Base-by-base conservation (phyloP, 441 rosid genomes). In the Metrosideros polymorpha region DNA sequence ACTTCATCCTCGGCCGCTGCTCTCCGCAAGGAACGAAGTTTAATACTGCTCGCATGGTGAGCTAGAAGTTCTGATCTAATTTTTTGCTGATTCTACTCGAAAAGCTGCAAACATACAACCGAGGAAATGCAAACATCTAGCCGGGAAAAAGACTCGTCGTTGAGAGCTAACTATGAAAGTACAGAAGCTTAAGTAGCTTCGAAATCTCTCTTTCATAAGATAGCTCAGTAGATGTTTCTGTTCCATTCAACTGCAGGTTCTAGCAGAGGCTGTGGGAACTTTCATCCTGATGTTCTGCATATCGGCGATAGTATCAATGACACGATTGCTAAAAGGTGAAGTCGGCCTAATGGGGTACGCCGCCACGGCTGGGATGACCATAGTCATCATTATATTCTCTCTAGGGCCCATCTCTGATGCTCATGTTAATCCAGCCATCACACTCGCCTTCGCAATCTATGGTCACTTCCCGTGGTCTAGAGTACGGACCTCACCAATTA, bases 371-470 rank as follows among this genome's bases (percentile, higher is more conserved):
- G 98, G 98, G 39, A 75, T 94, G 86, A 90, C 98, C 4, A 92
- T 95, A 24, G 91, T 93, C 39, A 89, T 94, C 29, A 75, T 96
- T 25, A 91, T 95, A 86, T 96, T 91, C 88, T 85, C 94, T 6
- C 82, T 94, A 10, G 98, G 98, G 24, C 94, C 95, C 45, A 94
- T 95, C 85, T 95, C 98, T n/a, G 98, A 97, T 53, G 98, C 95
- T 3, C 99, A 96, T 88, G 91, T 96, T 1, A 96, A 95, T 87
- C 99, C 99, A 35, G 95, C 98, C 15, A 90, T 96, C 82, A 96
- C 99, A 7, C 88, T 96, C 27, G 93, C 98, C 84, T 91, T 95
- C 43, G 99, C 98, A 10, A 66, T 92, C 71, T 93, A 93, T 83
- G 95, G 98, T 12, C 92, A 92, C 51, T 95, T 94, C 53, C 95